Base-by-base conservation (phyloP, 352 stramenopile genomes). In the Globisporangium yorkense region DNA sequence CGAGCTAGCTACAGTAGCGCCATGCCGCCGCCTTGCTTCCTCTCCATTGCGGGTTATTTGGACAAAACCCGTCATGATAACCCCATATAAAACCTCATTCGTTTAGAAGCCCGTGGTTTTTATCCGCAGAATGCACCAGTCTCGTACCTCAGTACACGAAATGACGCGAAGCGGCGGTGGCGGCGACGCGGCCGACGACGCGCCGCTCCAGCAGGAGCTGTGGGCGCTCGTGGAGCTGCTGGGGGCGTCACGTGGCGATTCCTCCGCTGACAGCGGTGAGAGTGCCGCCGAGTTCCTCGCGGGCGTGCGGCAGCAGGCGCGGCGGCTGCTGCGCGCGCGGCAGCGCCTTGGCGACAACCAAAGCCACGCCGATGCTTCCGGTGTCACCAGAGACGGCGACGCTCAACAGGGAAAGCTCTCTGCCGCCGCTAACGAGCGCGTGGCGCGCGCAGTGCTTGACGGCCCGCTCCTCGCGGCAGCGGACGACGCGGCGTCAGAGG, bases 341-440 rank as follows among this genome's bases (percentile, higher is more conserved):
- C 37, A 50, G 61, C 63, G 65, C 21, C 51, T 55, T 5, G 37
- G 37, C 8, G 7, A 45, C 5, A 41, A 2, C 16, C 24, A 37
- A 18, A 31, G 37, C 24, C 24, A 31, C 54, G 48, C 37, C 57
- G 67, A 37, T 6, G 20, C 40, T 39, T 13, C 52, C 37, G 58
- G 60, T 41, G 18, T 10, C 3, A 12, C 12, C 29, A 35, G 20
- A 6, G 57, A 40, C 29, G 31, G 27, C 31, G 27, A 20, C 18
- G 41, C 54, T 24, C 51, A 55, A 45, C 40, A 77, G 43, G 59
- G 75, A 51, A 68, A 73, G 31, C 64, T 76, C 53, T 77, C 67
- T 46, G 74, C 74, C 45, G 72, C 72, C 5, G 80, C 80, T 51
- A 89, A 88, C 52, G 80, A 88, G 66, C 80, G 73, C 29, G 77